Percentiles rank a stretch among this genome's conserved stretches.
phyloP scores from a whole-genome alignment of 2,329 filamentous ascomycete genomes.

The Didymella segeticola region DNA sequence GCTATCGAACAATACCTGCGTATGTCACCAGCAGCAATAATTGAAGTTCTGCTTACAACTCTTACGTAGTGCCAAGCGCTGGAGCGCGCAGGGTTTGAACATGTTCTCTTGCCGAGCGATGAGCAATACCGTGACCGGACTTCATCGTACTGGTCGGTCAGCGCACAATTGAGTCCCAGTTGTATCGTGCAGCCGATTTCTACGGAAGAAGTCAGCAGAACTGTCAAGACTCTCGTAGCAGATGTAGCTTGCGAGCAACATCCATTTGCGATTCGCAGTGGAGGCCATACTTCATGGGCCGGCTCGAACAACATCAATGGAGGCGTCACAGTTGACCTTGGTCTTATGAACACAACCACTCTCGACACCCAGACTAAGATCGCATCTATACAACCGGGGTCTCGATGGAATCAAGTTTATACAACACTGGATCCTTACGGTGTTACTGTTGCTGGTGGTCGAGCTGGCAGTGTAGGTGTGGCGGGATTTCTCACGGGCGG shows the following conservation, averaged over 20 bases:
- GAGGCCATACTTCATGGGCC: constrained; percentile 34
- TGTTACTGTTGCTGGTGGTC: constrained; percentile 32
- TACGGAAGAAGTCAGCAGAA: constrained; percentile 33
- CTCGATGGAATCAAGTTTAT: constrained; percentile 48
- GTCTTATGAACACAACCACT: constrained; percentile 29
- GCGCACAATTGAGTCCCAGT: constrained; percentile 32
- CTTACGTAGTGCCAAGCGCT: constrained; percentile 26
- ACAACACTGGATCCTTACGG: constrained; percentile 21
- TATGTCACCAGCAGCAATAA: background rate
- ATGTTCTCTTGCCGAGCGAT: constrained; percentile 25
- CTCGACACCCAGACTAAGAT: constrained; percentile 17
- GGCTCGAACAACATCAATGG: constrained; percentile 40
- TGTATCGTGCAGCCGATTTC: constrained; percentile 42
- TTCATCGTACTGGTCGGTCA: constrained; percentile 35
- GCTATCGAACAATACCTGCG: background rate
- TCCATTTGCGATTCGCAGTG: constrained; percentile 37
- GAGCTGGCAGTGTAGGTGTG: constrained; percentile 36
- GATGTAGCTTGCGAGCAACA: background rate
- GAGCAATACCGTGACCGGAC: constrained; percentile 25
- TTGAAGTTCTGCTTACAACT: background rate
- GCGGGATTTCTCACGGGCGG: constrained; percentile 38
- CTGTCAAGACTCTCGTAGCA: constrained; percentile 20
- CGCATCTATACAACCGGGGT: constrained; percentile 35
- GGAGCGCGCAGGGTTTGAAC: constrained; percentile 19
- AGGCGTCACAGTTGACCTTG: constrained; percentile 40